phyloP scores from a whole-genome alignment of 768 basidiomycete genomes.

The Auriscalpium orientale region DNA sequence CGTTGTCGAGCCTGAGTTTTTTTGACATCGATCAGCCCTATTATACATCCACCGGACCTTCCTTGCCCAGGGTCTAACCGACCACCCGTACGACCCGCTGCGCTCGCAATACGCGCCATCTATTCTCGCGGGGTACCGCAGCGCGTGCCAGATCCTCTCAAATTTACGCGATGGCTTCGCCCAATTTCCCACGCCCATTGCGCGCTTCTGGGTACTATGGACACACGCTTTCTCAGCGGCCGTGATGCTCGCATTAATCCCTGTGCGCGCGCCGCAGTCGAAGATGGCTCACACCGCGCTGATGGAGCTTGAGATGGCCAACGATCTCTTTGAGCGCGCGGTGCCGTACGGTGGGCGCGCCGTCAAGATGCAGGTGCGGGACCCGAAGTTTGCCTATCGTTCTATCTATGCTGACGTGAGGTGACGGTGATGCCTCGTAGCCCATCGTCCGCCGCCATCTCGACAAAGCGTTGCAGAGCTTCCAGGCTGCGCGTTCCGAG shows the following conservation, averaged over 20 bases:
- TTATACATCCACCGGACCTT: slow-evolving; percentile 71
- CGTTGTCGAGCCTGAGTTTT: neutral
- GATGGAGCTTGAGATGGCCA: slow-evolving; percentile 53
- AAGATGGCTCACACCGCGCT: slow-evolving; percentile 69
- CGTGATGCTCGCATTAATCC: slow-evolving; percentile 64
- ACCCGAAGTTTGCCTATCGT: neutral
- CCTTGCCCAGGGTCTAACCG: slow-evolving; percentile 66
- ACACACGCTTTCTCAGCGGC: slow-evolving; percentile 12
- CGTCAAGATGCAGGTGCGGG: slow-evolving; percentile 58
- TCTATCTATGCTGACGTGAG: neutral
- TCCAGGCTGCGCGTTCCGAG: slow-evolving; percentile 41
- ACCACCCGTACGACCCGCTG: slow-evolving; percentile 58
- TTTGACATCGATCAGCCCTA: slow-evolving; percentile 35
- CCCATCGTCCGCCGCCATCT: slow-evolving; percentile 59
- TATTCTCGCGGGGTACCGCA: slow-evolving; percentile 12
- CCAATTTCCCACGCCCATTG: slow-evolving; percentile 3
- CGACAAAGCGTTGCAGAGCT: slow-evolving; percentile 34
- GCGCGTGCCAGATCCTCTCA: slow-evolving; percentile 7
- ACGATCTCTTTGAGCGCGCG: slow-evolving; percentile 59
- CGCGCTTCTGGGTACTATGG: slow-evolving; percentile 13
- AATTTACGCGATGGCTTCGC: slow-evolving; percentile 3
- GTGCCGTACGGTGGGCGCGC: slow-evolving; percentile 57
- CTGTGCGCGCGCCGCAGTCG: slow-evolving; percentile 55
- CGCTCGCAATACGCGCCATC: slow-evolving; percentile 5
- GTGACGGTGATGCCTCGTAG: slow-evolving; percentile 26